Evolutionary conservation across 108 stramenopile genomes (phyloP).

Genomic region (Cyclotella choctawhatcheeana): DNA sequence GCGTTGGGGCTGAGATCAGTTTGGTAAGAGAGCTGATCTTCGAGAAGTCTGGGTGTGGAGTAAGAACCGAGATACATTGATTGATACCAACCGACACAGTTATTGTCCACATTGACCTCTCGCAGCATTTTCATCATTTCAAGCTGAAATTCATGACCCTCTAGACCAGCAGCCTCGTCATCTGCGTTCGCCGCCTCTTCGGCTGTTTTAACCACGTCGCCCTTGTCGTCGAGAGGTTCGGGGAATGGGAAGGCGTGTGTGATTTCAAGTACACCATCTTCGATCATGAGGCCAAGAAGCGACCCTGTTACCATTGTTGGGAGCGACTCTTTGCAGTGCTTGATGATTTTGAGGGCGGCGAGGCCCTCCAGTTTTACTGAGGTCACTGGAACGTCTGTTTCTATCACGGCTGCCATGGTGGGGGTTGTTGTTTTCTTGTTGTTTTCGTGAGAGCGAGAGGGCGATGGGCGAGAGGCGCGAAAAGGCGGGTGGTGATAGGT

Average conservation of each 20-base stretch:
- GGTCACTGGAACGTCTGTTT: slow-evolving; percentile 70
- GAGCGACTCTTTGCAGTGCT: slow-evolving; percentile 96
- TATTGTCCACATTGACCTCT: slow-evolving; percentile 98
- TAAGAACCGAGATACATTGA: slow-evolving; percentile 95
- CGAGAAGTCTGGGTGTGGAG: slow-evolving; percentile 86
- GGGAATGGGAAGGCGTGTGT: slow-evolving; percentile 94
- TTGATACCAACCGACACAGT: slow-evolving; percentile 99
- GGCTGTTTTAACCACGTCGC: slow-evolving; percentile 46
- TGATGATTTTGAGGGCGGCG: slow-evolving; percentile 97
- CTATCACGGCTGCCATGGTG: slow-evolving; percentile 76
- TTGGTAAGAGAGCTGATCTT: slow-evolving; percentile 95
- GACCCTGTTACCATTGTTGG: slow-evolving; percentile 95
- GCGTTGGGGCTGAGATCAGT: slow-evolving; percentile 94
- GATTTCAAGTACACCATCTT: slow-evolving; percentile 84
- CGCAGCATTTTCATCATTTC: slow-evolving; percentile 99
- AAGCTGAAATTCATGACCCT: slow-evolving; percentile 89
- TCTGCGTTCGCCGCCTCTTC: slow-evolving; percentile 67
- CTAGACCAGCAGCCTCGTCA: slow-evolving; percentile 64
- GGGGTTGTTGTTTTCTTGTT: neutral
- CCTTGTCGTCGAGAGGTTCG: slow-evolving; percentile 58
- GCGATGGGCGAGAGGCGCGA: neutral
- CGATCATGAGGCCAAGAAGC: slow-evolving; percentile 90
- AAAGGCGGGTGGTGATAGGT: neutral
- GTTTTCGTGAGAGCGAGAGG: too few relatives aligned
- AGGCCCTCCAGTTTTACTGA: slow-evolving; percentile 84